phyloP scores from a whole-genome alignment of 2,329 filamentous ascomycete species.

The Aspergillus brasiliensis region DNA sequence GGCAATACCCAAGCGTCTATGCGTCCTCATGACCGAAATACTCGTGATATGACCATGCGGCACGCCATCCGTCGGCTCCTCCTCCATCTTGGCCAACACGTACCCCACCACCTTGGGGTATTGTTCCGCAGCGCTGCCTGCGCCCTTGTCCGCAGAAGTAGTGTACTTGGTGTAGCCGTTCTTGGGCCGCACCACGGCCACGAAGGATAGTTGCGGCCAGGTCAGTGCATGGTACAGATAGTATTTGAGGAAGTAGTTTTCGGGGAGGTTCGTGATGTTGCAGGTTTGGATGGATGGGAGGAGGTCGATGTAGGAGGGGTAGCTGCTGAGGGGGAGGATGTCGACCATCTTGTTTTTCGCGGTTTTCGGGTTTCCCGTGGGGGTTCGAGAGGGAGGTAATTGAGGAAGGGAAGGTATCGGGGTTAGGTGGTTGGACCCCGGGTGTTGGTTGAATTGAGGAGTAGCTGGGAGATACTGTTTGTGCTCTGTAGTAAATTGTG shows the following conservation, averaged over 20 bases:
- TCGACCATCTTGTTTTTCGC: conserved; percentile 47
- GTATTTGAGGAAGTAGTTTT: conserved; percentile 99
- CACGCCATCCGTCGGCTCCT: conserved; percentile 87
- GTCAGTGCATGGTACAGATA: conserved; percentile 98
- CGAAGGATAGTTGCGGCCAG: conserved; percentile 96
- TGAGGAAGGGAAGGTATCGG: background rate
- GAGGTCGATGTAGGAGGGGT: conserved; percentile 72
- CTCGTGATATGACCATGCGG: conserved; percentile 96
- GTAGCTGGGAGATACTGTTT: no score
- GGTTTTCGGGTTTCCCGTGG: background rate
- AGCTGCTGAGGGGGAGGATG: conserved; percentile 51
- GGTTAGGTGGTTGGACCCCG: background rate
- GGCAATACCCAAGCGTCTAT: conserved; percentile 84
- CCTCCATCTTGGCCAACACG: conserved; percentile 99
- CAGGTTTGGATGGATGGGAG: conserved; percentile 90
- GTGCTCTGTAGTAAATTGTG: background rate
- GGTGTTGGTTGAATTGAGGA: background rate
- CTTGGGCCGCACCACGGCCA: conserved; percentile 86
- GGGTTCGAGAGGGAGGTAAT: no score
- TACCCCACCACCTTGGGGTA: conserved; percentile 98
- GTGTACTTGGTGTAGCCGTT: conserved; percentile 72
- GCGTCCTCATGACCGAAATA: conserved; percentile 93
- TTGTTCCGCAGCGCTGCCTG: conserved; percentile 43
- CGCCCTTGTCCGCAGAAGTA: conserved; percentile 53
- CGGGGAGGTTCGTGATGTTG: conserved; percentile 97